A percentile compares a stretch with the other conserved stretches of the same genome.
Conservation (phyloP, 306 rosid species). For the Cucumis melo region DNA sequence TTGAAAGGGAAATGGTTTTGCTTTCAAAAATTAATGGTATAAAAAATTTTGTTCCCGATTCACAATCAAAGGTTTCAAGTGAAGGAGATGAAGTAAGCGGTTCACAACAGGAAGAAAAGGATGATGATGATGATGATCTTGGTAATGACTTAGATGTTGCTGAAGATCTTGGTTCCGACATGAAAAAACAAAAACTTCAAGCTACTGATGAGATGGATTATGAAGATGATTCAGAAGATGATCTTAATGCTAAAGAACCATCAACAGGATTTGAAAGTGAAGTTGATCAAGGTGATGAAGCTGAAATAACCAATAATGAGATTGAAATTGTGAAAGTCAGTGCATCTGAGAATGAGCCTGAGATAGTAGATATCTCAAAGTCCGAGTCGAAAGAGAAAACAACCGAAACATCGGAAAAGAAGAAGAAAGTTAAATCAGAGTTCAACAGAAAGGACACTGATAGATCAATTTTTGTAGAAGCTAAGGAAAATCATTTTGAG, state of each 20-base stretch:
- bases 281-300: conserved; percentile 30
- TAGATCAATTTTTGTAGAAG: conserved; percentile 38
- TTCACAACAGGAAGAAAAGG: conserved; percentile 25
- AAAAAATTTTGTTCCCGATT: conserved; percentile 18
- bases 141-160: conserved; percentile 36
- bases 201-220: conserved; percentile 77
- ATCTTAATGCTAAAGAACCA: conserved; percentile 24
- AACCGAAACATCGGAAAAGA: conserved; percentile 11
- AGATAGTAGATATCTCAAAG: conserved; percentile 8
- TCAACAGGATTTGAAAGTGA: conserved; percentile 30
- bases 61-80: conserved; percentile 18
- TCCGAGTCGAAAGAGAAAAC: conserved; percentile 13
- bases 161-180: conserved; percentile 70
- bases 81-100: conserved; percentile 29
- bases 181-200: conserved; percentile 56
- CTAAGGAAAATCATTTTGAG: conserved; percentile 48
- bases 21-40: conserved; percentile 71
- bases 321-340: not conserved
- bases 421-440: conserved; percentile 15
- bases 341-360: not conserved
- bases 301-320: conserved; percentile 23
- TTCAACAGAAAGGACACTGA: conserved; percentile 22
- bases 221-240: conserved; percentile 61
- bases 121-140: conserved; percentile 15
- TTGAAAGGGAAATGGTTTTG: conserved; percentile 40